Percentiles rank a stretch among this genome's conserved stretches.
phyloP scores from a whole-genome alignment of 768 basidiomycete genomes.

The Leccinum subtestaceum region DNA sequence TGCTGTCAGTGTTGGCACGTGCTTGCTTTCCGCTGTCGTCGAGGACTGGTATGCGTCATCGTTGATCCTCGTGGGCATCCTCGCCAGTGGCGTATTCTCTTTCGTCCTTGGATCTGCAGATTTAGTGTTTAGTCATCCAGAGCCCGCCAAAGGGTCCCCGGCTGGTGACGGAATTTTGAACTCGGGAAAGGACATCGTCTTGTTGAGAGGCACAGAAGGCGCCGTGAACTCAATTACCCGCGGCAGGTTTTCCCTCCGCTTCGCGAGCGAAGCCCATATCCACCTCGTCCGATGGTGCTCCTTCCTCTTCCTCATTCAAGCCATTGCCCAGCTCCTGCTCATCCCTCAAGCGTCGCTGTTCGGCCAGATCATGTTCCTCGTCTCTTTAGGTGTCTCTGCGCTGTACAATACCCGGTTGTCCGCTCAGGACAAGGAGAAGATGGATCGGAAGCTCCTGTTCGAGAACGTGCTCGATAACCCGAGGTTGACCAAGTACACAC shows the following conservation, averaged over 20 bases:
- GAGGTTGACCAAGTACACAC: constrained; percentile 12
- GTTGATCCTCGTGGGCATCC: constrained; percentile 32
- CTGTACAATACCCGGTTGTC: constrained; percentile 23
- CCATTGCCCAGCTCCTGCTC: constrained; percentile 29
- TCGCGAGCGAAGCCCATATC: constrained; percentile 12
- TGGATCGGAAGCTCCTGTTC: constrained; percentile 17
- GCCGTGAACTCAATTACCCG: constrained; percentile 31
- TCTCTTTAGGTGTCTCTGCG: constrained; percentile 26
- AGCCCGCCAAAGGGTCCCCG: constrained; percentile 24
- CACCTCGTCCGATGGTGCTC: constrained; percentile 23
- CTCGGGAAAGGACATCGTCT: constrained; percentile 17
- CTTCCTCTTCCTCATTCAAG: constrained; percentile 21
- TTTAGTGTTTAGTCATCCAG: constrained; percentile 20
- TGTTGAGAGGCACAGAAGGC: constrained; percentile 28
- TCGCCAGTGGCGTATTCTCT: constrained; percentile 29
- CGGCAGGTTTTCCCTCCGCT: constrained; percentile 17
- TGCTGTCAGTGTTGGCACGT: constrained; percentile 19
- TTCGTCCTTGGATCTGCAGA: constrained; percentile 25
- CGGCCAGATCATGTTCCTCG: constrained; percentile 32
- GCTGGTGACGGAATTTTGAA: constrained; percentile 29
- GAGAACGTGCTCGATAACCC: constrained; percentile 10
- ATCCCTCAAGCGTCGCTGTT: constrained; percentile 29
- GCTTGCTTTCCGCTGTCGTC: constrained; percentile 17
- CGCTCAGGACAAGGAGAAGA: constrained; percentile 29
- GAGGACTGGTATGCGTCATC: constrained; percentile 27